Evolutionary conservation across 441 rosid genomes (phyloP), one percentile per base, ranked within the genome.

Genomic region (Daphne laureola): DNA sequence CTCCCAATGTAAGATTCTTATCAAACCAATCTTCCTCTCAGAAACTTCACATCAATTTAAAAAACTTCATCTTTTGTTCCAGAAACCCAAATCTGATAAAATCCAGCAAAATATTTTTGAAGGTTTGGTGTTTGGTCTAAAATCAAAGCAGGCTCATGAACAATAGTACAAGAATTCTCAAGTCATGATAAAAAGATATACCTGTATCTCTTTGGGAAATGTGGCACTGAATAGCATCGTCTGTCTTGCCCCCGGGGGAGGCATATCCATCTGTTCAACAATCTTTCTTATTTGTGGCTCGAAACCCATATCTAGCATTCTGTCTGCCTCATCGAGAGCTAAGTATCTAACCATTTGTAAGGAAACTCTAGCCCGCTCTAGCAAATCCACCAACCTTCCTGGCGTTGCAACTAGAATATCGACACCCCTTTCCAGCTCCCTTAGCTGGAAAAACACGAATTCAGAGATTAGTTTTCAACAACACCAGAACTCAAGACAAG

Each of bases 391-490:
- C 78, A 91, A 71, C 65, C 98, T 72, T 65, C 96, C 96, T 35
- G 98, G 98, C 52, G 98, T 91, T 41, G 98, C 98, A 55, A 91
- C 98, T 54, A 91, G 89, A 74, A 91, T 91, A 73, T 91, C 98
- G 40, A 87, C 98, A 46, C 98, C 98, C 54, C 95, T 82, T 66
- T 91, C 96, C 64, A 91, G 74, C 63, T 88, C 95, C 59, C 90
- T 83, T 48, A 88, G 65, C 96, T 88, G 83, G 49, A 41, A 52
- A 79, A 46, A 63, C 25, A 76, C 46, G 51, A 59, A 38, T n/a
- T 57, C 14, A 62, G 18, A 40, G 27, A 53, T 27, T 26, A 50
- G 47, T 43, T 16, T 5, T 5, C 38, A 31, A 11, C 38, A 51
- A 11, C 51, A 48, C 51, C 13, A 17, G 14, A 57, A 35, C 38